Conservation (phyloP, 495 filamentous ascomycete species). For the Stereocaulon alpinum region DNA sequence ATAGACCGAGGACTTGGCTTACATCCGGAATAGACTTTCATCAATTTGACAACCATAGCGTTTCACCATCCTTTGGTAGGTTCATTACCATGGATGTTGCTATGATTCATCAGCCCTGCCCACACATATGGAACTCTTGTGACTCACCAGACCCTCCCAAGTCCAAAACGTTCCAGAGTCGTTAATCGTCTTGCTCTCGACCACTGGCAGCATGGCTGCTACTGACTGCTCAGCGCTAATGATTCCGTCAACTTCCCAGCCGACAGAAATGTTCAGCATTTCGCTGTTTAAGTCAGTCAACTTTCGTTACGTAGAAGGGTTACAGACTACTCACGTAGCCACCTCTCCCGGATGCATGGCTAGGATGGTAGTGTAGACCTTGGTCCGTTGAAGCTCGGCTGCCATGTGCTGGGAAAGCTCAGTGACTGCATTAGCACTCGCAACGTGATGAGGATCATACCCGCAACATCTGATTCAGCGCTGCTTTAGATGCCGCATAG, state of each 20-base stretch:
- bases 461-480: constrained; percentile 44
- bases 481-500: constrained; percentile 48
- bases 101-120: not conserved
- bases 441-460: constrained; percentile 14
- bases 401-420: constrained; percentile 36
- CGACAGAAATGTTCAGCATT: constrained; percentile 37
- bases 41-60: too few species aligned
- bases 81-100: constrained; percentile 13
- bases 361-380: constrained; percentile 36
- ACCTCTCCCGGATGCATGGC: constrained; percentile 51
- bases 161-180: constrained; percentile 47
- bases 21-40: too few species aligned
- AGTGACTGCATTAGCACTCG: not conserved
- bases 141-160: constrained; percentile 38
- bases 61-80: not conserved
- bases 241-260: constrained; percentile 42
- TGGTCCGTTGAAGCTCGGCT: constrained; percentile 39
- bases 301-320: not conserved
- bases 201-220: constrained; percentile 39
- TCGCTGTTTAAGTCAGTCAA: constrained; percentile 27
- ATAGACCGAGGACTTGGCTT: too few species aligned
- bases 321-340: constrained; percentile 31
- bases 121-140: not conserved
- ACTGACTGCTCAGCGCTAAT: constrained; percentile 41
- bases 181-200: constrained; percentile 36